A percentile compares a stretch with the other conserved stretches of the same genome.
These are phyloP conservation scores for Pseudodiploospora longispora DNA, from an alignment of 2,329 filamentous ascomycete species.

Conservation along the genomic window DNA sequence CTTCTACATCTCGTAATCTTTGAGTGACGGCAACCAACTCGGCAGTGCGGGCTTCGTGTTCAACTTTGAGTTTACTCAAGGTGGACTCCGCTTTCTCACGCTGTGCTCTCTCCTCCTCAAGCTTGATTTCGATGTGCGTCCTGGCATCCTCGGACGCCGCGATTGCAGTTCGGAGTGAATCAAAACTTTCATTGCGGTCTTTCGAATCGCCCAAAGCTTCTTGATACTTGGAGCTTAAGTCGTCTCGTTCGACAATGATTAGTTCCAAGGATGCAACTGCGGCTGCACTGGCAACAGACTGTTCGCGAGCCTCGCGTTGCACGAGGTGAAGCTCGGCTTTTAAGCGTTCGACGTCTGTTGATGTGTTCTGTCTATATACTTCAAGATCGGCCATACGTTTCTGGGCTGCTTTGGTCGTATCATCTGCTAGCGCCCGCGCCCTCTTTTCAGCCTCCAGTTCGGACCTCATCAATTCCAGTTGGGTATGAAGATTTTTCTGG, in stretches of 20 bases:
- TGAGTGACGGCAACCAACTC: constrained; percentile 71
- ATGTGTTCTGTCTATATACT: constrained; percentile 71
- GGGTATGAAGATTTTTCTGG: constrained; percentile 74
- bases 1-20: constrained; percentile 75
- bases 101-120: constrained; percentile 73
- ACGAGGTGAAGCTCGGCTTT: constrained; percentile 76
- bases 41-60: constrained; percentile 71
- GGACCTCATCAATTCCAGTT: constrained; percentile 57
- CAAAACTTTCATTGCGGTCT: constrained; percentile 63
- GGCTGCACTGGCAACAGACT: constrained; percentile 69
- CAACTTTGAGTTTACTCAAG: constrained; percentile 65
- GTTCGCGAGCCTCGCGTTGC: constrained; percentile 71
- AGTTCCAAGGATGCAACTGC: constrained; percentile 66
- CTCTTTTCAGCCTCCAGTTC: constrained; percentile 77
- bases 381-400: constrained; percentile 79
- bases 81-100: constrained; percentile 71
- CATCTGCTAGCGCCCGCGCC: constrained; percentile 77
- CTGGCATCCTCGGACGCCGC: constrained; percentile 71
- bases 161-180: constrained; percentile 69
- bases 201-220: constrained; percentile 58
- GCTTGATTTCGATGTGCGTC: constrained; percentile 65
- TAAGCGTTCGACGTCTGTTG: constrained; percentile 76
- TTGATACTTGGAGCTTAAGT: constrained; percentile 61
- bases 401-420: constrained; percentile 74
- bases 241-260: constrained; percentile 78